phyloP scores from a whole-genome alignment of 2,329 filamentous ascomycete genomes.

The Aphanocladium album region DNA sequence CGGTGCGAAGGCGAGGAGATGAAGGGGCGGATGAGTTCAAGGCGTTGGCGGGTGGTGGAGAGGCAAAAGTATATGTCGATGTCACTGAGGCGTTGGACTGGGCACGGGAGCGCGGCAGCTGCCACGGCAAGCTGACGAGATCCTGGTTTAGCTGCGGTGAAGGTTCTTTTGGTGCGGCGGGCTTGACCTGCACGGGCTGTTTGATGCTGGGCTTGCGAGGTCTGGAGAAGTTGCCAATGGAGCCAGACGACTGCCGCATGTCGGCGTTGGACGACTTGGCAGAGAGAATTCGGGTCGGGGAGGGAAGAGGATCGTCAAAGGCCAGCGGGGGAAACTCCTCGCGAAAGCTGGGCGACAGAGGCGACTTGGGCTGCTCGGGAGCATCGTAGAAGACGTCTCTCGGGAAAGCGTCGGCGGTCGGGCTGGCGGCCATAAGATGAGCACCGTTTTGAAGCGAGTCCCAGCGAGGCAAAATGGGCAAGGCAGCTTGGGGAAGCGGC shows the following conservation, averaged over 20 bases:
- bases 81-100: slow-evolving; percentile 44
- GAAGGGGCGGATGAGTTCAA: not conserved
- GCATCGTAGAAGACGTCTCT: slow-evolving; percentile 6
- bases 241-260: slow-evolving; percentile 32
- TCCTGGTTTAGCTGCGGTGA: not conserved
- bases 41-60: slow-evolving; percentile 27
- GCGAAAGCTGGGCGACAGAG: not conserved
- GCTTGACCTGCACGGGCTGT: slow-evolving; percentile 25
- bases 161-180: not conserved
- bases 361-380: not conserved
- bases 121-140: slow-evolving; percentile 33
- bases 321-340: slow-evolving; percentile 10
- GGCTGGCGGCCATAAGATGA: slow-evolving; percentile 8
- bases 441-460: slow-evolving; percentile 30
- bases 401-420: slow-evolving; percentile 4
- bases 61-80: slow-evolving; percentile 42
- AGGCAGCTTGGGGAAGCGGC: slow-evolving; percentile 20
- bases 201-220: slow-evolving; percentile 51
- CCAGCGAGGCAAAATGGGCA: slow-evolving; percentile 40
- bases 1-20: slow-evolving; percentile 11
- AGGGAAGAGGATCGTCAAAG: slow-evolving; percentile 12
- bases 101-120: slow-evolving; percentile 33
- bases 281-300: slow-evolving; percentile 26
- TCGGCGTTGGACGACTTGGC: slow-evolving; percentile 30
- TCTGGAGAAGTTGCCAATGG: slow-evolving; percentile 55